These are phyloP conservation scores for Taiozyma sp. DNA, from an alignment of 1,139 yeast species.

Conservation along the genomic window DNA sequence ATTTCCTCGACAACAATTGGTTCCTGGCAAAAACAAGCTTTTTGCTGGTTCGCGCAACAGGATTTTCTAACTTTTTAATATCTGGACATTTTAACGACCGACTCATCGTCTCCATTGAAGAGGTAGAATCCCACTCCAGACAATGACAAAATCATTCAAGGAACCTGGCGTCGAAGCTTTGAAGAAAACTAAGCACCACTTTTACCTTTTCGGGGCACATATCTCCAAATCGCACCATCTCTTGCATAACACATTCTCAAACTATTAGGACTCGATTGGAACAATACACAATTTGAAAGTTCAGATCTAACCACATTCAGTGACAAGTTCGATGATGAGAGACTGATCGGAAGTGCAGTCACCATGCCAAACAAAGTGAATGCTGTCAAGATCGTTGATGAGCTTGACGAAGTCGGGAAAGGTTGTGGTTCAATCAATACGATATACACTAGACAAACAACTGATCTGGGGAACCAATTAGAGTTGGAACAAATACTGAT, in stretches of 20 bases:
- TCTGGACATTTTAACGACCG: too few relatives aligned
- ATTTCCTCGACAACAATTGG: too few relatives aligned
- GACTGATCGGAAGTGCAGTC: conserved; percentile 18
- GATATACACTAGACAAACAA: conserved; percentile 12
- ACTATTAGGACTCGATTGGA: conserved; percentile 15
- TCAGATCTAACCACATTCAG: conserved; percentile 15
- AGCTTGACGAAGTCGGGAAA: conserved; percentile 16
- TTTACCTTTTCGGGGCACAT: conserved; percentile 21
- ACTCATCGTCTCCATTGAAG: too few relatives aligned
- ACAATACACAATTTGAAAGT: conserved; percentile 17
- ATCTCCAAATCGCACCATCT: conserved; percentile 20
- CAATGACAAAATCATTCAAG: background rate
- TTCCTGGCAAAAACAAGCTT: too few relatives aligned
- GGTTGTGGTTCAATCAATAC: conserved; percentile 24
- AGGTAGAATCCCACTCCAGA: too few relatives aligned
- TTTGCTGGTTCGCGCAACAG: too few relatives aligned
- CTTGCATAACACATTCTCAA: conserved; percentile 19
- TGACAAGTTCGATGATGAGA: conserved; percentile 6
- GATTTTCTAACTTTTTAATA: too few relatives aligned
- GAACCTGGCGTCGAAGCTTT: conserved; percentile 8
- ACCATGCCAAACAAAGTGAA: conserved; percentile 23
- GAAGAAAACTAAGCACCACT: conserved; percentile 10
- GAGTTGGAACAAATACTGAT: conserved; percentile 22
- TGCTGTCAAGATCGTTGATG: conserved; percentile 17
- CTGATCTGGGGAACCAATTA: background rate